Percentiles rank a stretch among this genome's conserved stretches.
Conservation (phyloP, 495 filamentous ascomycete genomes). For the Cercophora newfieldiana region DNA sequence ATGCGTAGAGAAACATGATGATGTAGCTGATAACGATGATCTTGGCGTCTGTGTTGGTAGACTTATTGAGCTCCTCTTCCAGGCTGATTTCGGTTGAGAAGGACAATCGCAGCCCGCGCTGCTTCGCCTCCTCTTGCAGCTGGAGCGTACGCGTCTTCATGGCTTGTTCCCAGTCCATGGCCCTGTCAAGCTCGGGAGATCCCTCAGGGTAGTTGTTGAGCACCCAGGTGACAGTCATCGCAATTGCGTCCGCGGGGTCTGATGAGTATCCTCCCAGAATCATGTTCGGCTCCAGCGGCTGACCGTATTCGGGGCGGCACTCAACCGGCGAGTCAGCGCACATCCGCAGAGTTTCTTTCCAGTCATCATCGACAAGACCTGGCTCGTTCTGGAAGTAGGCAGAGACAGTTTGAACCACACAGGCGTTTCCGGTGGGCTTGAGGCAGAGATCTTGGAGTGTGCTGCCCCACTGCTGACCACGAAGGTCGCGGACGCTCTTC, state of each 20-base stretch:
- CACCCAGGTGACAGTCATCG: constrained; percentile 94
- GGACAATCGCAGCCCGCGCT: constrained; percentile 78
- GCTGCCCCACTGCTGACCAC: constrained; percentile 61
- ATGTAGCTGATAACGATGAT: constrained; percentile 97
- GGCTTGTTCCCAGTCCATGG: constrained; percentile 86
- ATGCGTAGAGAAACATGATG: constrained; percentile 98
- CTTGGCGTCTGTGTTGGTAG: constrained; percentile 95
- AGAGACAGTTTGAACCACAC: constrained; percentile 87
- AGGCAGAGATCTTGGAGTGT: constrained; percentile 86
- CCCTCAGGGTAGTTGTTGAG: constrained; percentile 82
- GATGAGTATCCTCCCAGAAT: constrained; percentile 79
- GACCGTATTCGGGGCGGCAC: constrained; percentile 83
- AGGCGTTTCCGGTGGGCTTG: constrained; percentile 85
- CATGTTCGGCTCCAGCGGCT: constrained; percentile 81
- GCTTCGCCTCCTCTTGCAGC: constrained; percentile 76
- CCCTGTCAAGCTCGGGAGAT: constrained; percentile 62
- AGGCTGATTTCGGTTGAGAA: constrained; percentile 94
- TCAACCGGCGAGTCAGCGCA: constrained; percentile 77
- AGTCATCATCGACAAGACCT: constrained; percentile 59
- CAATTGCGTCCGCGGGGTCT: constrained; percentile 70
- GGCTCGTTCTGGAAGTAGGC: constrained; percentile 76
- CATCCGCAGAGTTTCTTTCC: constrained; percentile 65
- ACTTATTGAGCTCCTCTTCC: constrained; percentile 92
- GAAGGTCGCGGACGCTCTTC: constrained; percentile 64
- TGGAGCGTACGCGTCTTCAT: constrained; percentile 68